phyloP scores from a whole-genome alignment of 352 stramenopile species.

The Bremia lactucae region DNA sequence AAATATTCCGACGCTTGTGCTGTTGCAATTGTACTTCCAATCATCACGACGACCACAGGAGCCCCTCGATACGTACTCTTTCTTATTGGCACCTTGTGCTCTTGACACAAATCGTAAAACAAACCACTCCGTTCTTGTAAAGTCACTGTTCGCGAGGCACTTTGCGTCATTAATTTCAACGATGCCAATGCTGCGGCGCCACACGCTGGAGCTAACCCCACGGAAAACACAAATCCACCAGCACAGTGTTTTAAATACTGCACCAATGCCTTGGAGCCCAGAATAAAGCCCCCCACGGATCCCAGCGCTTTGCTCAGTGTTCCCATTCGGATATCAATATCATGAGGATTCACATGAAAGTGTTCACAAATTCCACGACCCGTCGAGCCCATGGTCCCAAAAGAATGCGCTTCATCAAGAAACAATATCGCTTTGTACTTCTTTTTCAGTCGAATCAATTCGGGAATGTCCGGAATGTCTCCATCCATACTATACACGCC shows the following conservation, averaged over 20 bases:
- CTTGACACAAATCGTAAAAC: slow-evolving; percentile 69
- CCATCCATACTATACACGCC: slow-evolving; percentile 65
- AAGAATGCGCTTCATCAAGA: slow-evolving; percentile 54
- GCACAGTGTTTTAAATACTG: slow-evolving; percentile 59
- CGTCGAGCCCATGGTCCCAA: slow-evolving; percentile 47
- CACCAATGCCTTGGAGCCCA: slow-evolving; percentile 34
- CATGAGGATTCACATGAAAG: slow-evolving; percentile 27
- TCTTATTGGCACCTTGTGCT: slow-evolving; percentile 50
- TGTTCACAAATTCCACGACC: slow-evolving; percentile 50
- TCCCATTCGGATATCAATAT: slow-evolving; percentile 57
- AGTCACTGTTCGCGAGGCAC: slow-evolving; percentile 38
- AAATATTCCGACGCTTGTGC: slow-evolving; percentile 63
- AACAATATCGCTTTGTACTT: slow-evolving; percentile 57
- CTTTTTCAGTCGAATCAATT: slow-evolving; percentile 54
- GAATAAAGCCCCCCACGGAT: slow-evolving; percentile 53
- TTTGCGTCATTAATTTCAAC: slow-evolving; percentile 51
- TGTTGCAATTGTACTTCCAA: slow-evolving; percentile 68
- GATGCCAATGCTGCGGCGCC: slow-evolving; percentile 60
- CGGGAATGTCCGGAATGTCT: slow-evolving; percentile 43
- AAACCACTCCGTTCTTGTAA: slow-evolving; percentile 59
- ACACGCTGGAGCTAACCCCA: slow-evolving; percentile 57
- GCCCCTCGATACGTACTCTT: slow-evolving; percentile 50
- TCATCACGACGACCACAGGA: slow-evolving; percentile 72
- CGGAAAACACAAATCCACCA: slow-evolving; percentile 71
- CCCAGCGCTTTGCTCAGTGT: slow-evolving; percentile 70